Base-by-base conservation (phyloP, 805 yeast species). In the Dipodascopsis uninucleata region DNA sequence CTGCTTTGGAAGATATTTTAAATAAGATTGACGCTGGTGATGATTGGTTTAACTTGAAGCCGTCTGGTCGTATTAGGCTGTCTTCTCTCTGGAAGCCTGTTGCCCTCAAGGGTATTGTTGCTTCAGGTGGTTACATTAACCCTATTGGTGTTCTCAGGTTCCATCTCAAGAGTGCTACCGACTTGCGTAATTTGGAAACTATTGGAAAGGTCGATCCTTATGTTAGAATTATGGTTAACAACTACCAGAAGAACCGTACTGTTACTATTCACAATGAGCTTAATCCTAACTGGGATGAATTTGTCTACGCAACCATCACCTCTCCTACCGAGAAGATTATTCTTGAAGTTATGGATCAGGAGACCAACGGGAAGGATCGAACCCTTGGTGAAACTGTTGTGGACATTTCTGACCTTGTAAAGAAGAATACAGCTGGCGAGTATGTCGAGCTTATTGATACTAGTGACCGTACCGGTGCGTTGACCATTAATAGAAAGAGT, bases 191-290 rank as follows among this genome's bases (percentile, higher is more conserved):
- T 65, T 73, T 89, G 66, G 97, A 90, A 64, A 82, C 78, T 43
- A 73, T 93, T 48, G 97, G 97, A 49, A 85, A 80, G 58, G 79
- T 88, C 61, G 97, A 93, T 66, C 98, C 99, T 34, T 93, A 90
- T 61, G 78, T 80, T 5, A 79, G 95, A 59, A 70, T 90, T 12
- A 67, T 86, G 60, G 75, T 87, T 37, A 89, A 88, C 61, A 88
- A 88, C 48, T 71, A 78, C 55, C 79, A 78, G 55, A 79, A 78
- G 61, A 85, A 81, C 17, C 78, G 97, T 66, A 93, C 97, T 2
- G 73, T 76, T 44, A 76, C 85, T 9, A 63, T 71, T 43, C 80
- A 77, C 18, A 76, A 81, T 20, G 79, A 85, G 0, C 70, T 81
- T 57, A 71, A 84, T 52, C 98, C 99, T 5, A 78, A 77, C 4